Base-by-base conservation (phyloP, 257 asterid genomes). In the Solanum virginianum region DNA sequence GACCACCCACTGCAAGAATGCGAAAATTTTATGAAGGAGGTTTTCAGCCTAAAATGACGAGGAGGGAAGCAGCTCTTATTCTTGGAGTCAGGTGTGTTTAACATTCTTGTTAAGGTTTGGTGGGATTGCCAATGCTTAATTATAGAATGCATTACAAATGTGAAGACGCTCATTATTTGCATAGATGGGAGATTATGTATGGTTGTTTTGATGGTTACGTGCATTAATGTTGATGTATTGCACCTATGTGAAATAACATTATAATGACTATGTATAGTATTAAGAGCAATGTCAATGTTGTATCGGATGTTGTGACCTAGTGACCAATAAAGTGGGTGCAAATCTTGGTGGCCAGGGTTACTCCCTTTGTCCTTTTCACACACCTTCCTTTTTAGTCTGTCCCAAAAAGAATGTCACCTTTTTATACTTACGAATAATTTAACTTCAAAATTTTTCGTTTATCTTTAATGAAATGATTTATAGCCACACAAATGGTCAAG, bases 21-120 rank as follows among this genome's bases (percentile, higher is more conserved):
- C 97, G 97, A 75, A 95, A 93, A 87, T 95, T 93, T 82, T 94
- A 94, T 10, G 98, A 93, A 70, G 99, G 99, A 62, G 99, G 99
- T 87, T 95, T 95, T 88, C 98, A 93, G 90, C 98, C 91, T 17
- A 90, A 87, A 88, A 95, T 95, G 98, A 95, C 95, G 6, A 90
- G 94, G 65, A 92, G 96, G 85, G 99, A 95, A 90, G 99, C 98
- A 12, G 90, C 97, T 85, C 95, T 94, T 82, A 94, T 95, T 86
- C 98, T 95, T 55, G 99, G 99, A 60, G 96, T 95, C 80, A 90
- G 98, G 98, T 93, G 84, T 56, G 83, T 84, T 59, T 6, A 16
- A 17, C 11, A 22, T 43, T 80, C 79, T 74, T 36, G 14, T 17
- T 41, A 36, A 65, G 53, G 36, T 13, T 41, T 66, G 45, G 20